Conservation (phyloP, 805 yeast species). For the Candida koratica region DNA sequence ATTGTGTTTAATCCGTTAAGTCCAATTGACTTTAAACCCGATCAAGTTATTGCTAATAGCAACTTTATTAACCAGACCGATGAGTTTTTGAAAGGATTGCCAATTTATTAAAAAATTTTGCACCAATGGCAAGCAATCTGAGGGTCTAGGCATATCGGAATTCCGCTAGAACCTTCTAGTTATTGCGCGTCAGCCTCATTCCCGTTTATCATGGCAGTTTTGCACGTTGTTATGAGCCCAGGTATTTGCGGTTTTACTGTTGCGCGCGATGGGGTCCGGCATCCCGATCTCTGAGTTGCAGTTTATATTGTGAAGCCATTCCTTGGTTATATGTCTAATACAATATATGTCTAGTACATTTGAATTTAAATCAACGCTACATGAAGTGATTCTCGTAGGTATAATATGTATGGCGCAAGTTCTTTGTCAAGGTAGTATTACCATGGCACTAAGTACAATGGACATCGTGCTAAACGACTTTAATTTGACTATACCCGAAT, state of each 20-base stretch:
- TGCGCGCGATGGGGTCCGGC: too few species aligned
- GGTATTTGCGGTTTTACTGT: too few species aligned
- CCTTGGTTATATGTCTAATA: too few species aligned
- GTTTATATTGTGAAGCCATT: too few species aligned
- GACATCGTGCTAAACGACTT: conserved; percentile 30
- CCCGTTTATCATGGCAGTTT: too few species aligned
- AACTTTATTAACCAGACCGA: conserved; percentile 57
- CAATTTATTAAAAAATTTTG: conserved; percentile 5
- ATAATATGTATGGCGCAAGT: conserved; percentile 32
- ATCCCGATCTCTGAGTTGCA: too few species aligned
- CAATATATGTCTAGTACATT: neutral
- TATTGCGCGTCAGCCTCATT: too few species aligned
- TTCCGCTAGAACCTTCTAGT: too few species aligned
- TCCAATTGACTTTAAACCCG: conserved; percentile 45
- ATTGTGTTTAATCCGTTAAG: conserved; percentile 54
- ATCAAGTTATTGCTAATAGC: conserved; percentile 48
- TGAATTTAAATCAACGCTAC: conserved; percentile 19
- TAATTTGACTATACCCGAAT: conserved; percentile 10
- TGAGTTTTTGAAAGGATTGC: conserved; percentile 32
- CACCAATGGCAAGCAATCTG: too few species aligned
- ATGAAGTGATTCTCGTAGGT: conserved; percentile 23
- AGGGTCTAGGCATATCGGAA: too few species aligned
- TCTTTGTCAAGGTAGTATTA: conserved; percentile 33
- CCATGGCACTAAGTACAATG: conserved; percentile 38
- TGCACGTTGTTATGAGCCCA: too few species aligned